Evolutionary conservation across 106 monocot genomes (phyloP).

Genomic region (Phalaenopsis equestris): DNA sequence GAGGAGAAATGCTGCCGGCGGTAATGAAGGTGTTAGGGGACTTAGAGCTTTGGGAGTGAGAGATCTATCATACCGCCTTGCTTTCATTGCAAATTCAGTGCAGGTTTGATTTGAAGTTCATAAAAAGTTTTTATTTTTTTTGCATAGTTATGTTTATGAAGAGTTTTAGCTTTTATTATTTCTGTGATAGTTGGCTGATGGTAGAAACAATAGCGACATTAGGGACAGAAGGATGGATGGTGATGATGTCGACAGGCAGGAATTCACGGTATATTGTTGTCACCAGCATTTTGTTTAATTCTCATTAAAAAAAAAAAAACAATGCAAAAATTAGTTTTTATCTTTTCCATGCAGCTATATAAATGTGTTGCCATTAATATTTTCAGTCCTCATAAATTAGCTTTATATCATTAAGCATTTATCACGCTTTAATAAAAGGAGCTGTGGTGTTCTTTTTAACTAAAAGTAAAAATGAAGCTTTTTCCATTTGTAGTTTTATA

Average conservation of each 20-base stretch:
- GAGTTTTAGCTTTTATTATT: conserved; percentile 2
- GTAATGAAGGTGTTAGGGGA: conserved; percentile 81
- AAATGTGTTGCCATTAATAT: too few relatives aligned
- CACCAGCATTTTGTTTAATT: background rate
- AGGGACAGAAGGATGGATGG: conserved; percentile 65
- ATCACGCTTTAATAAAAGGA: too few relatives aligned
- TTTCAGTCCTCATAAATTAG: too few relatives aligned
- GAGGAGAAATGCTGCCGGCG: conserved; percentile 53
- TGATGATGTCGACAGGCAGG: conserved; percentile 64
- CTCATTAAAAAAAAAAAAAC: background rate
- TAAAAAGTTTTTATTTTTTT: background rate
- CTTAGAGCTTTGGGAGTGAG: conserved; percentile 77
- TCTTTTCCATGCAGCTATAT: background rate
- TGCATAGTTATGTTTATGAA: conserved; percentile 3
- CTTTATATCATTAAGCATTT: too few relatives aligned
- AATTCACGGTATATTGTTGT: conserved; percentile 57
- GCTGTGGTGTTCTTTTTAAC: too few relatives aligned
- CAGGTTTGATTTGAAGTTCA: conserved; percentile 41
- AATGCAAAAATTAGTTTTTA: background rate
- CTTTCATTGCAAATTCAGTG: conserved; percentile 94
- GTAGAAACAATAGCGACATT: conserved; percentile 56
- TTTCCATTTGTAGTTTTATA: too few relatives aligned
- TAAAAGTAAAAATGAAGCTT: too few relatives aligned
- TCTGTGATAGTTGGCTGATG: conserved; percentile 58
- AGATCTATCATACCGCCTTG: conserved; percentile 89